Evolutionary conservation across 2,329 filamentous ascomycete genomes (phyloP).

Genomic region (Decorospora gaudefroyi): DNA sequence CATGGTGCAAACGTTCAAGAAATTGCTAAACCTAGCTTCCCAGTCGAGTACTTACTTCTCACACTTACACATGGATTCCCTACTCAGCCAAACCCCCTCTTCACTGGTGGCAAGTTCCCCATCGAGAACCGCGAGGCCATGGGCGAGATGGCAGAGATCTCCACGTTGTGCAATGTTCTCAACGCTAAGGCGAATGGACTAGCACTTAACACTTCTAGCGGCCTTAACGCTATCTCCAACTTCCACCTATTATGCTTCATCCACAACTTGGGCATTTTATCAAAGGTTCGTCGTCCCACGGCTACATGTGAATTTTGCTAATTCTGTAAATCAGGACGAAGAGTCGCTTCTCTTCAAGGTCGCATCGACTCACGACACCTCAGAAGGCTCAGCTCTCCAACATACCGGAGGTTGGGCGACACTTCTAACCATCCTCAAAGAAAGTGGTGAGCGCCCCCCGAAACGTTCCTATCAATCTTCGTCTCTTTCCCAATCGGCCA

Average conservation of each 20-base stretch:
- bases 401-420: constrained; percentile 93
- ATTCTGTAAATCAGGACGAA: constrained; percentile 70
- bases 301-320: constrained; percentile 4
- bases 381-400: constrained; percentile 80
- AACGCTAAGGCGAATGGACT: constrained; percentile 60
- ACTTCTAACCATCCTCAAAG: constrained; percentile 87
- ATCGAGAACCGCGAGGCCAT: constrained; percentile 90
- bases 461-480: constrained; percentile 61
- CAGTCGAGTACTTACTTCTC: constrained; percentile 93
- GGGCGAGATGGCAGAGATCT: constrained; percentile 81
- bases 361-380: constrained; percentile 77
- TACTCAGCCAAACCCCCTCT: constrained; percentile 74
- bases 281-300: constrained; percentile 65
- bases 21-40: constrained; percentile 94
- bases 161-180: constrained; percentile 68
- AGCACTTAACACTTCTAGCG: constrained; percentile 63
- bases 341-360: constrained; percentile 83
- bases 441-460: constrained; percentile 93
- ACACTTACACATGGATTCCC: constrained; percentile 97
- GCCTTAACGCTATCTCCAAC: constrained; percentile 76
- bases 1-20: constrained; percentile 96
- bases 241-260: constrained; percentile 94
- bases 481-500: constrained; percentile 41
- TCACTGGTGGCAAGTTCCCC: constrained; percentile 74
- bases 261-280: constrained; percentile 76